Evolutionary conservation across 2,329 filamentous ascomycete genomes (phyloP).

Genomic region (Didymella lethalis): DNA sequence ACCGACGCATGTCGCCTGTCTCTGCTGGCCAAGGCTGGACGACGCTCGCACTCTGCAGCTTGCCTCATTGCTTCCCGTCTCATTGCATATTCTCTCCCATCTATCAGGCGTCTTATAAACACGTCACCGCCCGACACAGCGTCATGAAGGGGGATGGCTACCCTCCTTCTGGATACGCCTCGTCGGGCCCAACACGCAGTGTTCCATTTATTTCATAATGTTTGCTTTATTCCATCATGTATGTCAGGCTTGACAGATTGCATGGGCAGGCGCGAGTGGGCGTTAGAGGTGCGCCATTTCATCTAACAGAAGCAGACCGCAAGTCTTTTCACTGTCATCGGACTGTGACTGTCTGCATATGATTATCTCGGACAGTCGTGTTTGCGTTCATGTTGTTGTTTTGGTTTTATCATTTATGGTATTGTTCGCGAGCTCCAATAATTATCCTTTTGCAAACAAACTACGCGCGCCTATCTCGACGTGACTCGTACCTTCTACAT

Average conservation of each 20-base stretch:
- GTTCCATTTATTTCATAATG: neutral
- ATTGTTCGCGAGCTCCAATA: constrained; percentile 17
- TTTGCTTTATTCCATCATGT: constrained; percentile 10
- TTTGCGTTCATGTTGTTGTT: constrained; percentile 14
- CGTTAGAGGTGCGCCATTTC: constrained; percentile 9
- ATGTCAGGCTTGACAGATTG: constrained; percentile 23
- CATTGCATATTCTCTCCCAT: constrained; percentile 43
- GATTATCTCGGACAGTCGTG: neutral
- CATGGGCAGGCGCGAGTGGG: constrained; percentile 22
- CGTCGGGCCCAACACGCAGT: constrained; percentile 1
- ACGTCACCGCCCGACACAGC: constrained; percentile 4
- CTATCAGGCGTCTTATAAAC: constrained; percentile 32
- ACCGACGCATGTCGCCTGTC: constrained; percentile 31
- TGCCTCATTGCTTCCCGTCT: constrained; percentile 38
- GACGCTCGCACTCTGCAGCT: constrained; percentile 28
- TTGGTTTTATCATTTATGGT: constrained; percentile 8
- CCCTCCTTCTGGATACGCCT: constrained; percentile 5
- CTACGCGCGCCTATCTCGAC: neutral
- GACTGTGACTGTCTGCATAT: constrained; percentile 3
- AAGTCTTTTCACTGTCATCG: neutral
- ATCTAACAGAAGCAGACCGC: constrained; percentile 3
- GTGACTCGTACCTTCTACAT: neutral
- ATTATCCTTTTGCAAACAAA: constrained; percentile 9
- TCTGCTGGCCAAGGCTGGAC: constrained; percentile 47
- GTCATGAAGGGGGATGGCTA: constrained; percentile 6